phyloP scores from a whole-genome alignment of 2,329 filamentous ascomycete genomes.

The Colletotrichum brevisporum region DNA sequence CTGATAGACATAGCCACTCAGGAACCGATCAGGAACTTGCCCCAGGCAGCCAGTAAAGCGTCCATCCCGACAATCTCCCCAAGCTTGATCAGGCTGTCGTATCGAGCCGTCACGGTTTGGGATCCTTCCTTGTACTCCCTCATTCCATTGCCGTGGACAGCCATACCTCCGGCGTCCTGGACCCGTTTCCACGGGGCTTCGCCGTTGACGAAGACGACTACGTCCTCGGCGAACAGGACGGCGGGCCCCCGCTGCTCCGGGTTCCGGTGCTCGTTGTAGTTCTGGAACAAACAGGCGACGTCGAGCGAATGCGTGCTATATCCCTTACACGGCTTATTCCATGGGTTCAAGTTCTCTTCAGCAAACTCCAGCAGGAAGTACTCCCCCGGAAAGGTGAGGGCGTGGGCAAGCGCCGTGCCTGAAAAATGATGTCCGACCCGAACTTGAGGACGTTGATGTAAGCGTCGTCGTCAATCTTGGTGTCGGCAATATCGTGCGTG shows the following conservation, averaged over 20 bases:
- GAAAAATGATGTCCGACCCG: slow-evolving; percentile 20
- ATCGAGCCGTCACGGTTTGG: background rate
- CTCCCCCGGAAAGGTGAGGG: slow-evolving; percentile 7
- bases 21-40: background rate
- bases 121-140: slow-evolving; percentile 15
- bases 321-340: slow-evolving; percentile 58
- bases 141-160: slow-evolving; percentile 3
- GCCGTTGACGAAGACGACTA: slow-evolving; percentile 56
- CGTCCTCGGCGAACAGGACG: slow-evolving; percentile 51
- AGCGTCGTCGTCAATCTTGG: slow-evolving; percentile 1
- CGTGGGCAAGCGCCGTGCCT: slow-evolving; percentile 1
- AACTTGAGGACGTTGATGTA: slow-evolving; percentile 12
- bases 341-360: slow-evolving; percentile 62
- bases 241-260: slow-evolving; percentile 49
- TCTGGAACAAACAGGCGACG: slow-evolving; percentile 60
- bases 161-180: slow-evolving; percentile 1
- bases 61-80: slow-evolving; percentile 11
- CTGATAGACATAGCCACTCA: background rate
- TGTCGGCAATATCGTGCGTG: slow-evolving; percentile 3
- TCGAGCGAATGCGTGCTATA: slow-evolving; percentile 60
- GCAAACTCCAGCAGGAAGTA: slow-evolving; percentile 54
- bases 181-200: slow-evolving; percentile 37
- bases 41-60: slow-evolving; percentile 8
- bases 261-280: slow-evolving; percentile 56
- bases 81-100: background rate